A percentile compares a stretch with the other conserved stretches of the same genome.
These are phyloP conservation scores for Pyrus bretschneideri DNA, from an alignment of 306 rosid species.

Conservation along the genomic window DNA sequence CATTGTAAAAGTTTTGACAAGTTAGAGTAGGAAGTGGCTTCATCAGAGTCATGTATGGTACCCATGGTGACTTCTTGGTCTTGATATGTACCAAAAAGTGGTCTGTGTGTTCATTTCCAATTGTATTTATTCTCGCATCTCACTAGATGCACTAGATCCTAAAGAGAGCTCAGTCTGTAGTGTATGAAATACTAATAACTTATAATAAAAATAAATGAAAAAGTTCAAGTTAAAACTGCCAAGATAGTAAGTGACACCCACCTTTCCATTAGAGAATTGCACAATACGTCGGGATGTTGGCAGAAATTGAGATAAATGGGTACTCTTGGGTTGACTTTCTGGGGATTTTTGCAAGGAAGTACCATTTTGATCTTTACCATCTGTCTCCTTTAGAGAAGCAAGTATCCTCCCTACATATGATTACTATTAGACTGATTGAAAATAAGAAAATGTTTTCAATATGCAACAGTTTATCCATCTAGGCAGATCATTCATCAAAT, in stretches of 20 bases:
- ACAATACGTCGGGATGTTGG: constrained; percentile 92
- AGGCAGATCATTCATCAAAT: neutral
- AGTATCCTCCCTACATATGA: constrained; percentile 72
- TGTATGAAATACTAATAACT: neutral
- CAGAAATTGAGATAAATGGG: constrained; percentile 69
- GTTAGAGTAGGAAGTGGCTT: neutral
- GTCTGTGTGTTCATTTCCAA: neutral
- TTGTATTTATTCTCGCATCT: neutral
- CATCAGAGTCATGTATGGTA: neutral
- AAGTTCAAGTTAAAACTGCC: neutral
- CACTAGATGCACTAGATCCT: neutral
- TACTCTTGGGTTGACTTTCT: constrained; percentile 37
- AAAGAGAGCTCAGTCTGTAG: neutral
- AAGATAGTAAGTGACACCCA: constrained; percentile 6
- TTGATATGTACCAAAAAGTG: neutral
- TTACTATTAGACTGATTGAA: neutral
- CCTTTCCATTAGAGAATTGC: constrained; percentile 98
- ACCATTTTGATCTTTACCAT: constrained; percentile 29
- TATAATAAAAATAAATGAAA: neutral
- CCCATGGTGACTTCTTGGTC: neutral
- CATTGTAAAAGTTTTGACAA: too few relatives aligned
- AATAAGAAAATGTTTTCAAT: neutral
- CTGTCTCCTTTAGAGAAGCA: constrained; percentile 38
- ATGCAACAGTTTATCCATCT: neutral
- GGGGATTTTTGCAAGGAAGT: constrained; percentile 32